phyloP scores from a whole-genome alignment of 805 yeast species.

The Wickerhamomyces pijperi region DNA sequence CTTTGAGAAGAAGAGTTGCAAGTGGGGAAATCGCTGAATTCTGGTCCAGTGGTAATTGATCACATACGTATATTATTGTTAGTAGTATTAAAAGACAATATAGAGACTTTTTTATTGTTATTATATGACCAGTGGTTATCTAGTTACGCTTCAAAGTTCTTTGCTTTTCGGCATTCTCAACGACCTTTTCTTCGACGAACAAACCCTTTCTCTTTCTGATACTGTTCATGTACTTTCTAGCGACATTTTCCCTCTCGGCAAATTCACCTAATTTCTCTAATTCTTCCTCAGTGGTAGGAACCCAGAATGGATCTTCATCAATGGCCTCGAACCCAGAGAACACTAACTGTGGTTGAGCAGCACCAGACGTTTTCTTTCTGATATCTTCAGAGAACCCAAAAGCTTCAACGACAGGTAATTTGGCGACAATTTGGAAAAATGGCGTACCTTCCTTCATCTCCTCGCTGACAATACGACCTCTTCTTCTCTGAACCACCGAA shows the following conservation, averaged over 20 bases:
- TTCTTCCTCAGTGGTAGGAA: slow-evolving; percentile 95
- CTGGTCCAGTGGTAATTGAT: slow-evolving; percentile 18
- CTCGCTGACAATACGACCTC: slow-evolving; percentile 78
- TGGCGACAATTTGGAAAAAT: slow-evolving; percentile 76
- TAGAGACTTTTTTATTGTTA: too few relatives aligned
- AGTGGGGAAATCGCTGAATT: slow-evolving; percentile 27
- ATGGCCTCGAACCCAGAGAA: slow-evolving; percentile 81
- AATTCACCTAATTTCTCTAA: slow-evolving; percentile 85
- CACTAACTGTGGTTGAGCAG: slow-evolving; percentile 91
- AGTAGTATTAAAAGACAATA: too few relatives aligned
- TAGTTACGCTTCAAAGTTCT: slow-evolving; percentile 70
- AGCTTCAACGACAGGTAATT: slow-evolving; percentile 88
- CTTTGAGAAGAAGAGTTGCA: slow-evolving; percentile 28
- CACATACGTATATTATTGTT: too few relatives aligned
- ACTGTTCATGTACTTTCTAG: slow-evolving; percentile 73
- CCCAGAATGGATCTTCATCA: slow-evolving; percentile 97
- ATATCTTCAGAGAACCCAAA: slow-evolving; percentile 96
- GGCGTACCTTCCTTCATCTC: slow-evolving; percentile 99
- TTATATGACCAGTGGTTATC: too few relatives aligned
- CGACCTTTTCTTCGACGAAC: slow-evolving; percentile 80
- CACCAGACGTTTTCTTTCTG: slow-evolving; percentile 87
- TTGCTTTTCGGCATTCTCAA: slow-evolving; percentile 89
- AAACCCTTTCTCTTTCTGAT: slow-evolving; percentile 83
- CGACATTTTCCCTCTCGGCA: slow-evolving; percentile 88
- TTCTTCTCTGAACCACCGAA: slow-evolving; percentile 82